Percentiles rank a stretch among this genome's conserved stretches.
These are phyloP conservation scores for Trichophyton benhamiae DNA, from an alignment of 2,329 filamentous ascomycete species.

Conservation along the genomic window DNA sequence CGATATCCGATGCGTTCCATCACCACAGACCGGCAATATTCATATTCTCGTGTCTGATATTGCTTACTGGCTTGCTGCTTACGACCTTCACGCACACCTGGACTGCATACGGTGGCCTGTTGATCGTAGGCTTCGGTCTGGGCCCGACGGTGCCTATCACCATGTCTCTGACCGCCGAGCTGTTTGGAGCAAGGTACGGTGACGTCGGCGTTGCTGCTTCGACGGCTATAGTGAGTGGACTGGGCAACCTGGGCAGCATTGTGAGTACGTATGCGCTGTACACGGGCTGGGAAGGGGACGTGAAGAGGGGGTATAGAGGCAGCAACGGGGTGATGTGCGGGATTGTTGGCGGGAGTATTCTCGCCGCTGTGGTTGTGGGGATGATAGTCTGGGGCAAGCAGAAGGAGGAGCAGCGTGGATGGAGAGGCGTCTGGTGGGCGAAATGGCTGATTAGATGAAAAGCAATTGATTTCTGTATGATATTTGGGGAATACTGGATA, in stretches of 20 bases:
- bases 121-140: slow-evolving; percentile 81
- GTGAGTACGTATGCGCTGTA: slow-evolving; percentile 83
- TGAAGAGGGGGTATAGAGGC: slow-evolving; percentile 60
- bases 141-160: slow-evolving; percentile 84
- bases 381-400: slow-evolving; percentile 42
- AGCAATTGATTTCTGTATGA: background rate
- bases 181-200: slow-evolving; percentile 79
- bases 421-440: slow-evolving; percentile 23
- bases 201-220: slow-evolving; percentile 84
- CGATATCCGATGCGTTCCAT: slow-evolving; percentile 78
- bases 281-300: slow-evolving; percentile 72
- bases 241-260: slow-evolving; percentile 77
- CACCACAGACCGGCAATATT: slow-evolving; percentile 70
- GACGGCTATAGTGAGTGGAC: slow-evolving; percentile 69
- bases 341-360: slow-evolving; percentile 66
- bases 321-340: slow-evolving; percentile 84
- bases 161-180: slow-evolving; percentile 86
- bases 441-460: slow-evolving; percentile 8
- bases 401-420: slow-evolving; percentile 24
- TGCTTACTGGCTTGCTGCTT: slow-evolving; percentile 68
- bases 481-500: background rate
- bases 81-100: slow-evolving; percentile 66
- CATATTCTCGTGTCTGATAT: slow-evolving; percentile 58
- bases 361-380: slow-evolving; percentile 53
- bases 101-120: slow-evolving; percentile 76